Conservation (phyloP, 2,329 filamentous ascomycete species). For the Ceratocystis destructans region DNA sequence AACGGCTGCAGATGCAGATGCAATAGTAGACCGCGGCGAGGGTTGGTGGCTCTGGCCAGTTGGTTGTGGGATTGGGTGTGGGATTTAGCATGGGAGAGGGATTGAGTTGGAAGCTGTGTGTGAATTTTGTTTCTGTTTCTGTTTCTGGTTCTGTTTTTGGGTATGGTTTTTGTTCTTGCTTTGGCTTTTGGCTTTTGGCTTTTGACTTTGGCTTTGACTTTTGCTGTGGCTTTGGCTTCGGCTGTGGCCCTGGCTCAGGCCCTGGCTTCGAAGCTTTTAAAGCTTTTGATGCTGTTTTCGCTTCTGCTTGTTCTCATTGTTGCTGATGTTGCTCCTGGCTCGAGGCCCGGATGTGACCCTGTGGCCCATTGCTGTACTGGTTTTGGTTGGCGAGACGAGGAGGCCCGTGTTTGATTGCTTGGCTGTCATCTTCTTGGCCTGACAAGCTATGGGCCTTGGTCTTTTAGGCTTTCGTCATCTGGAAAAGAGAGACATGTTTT, state of each 20-base stretch:
- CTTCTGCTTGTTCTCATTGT: background rate
- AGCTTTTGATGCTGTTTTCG: background rate
- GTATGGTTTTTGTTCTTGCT: background rate
- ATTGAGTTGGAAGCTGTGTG: conserved; percentile 5
- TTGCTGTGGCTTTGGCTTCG: conserved; percentile 5
- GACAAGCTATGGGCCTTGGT: conserved; percentile 5
- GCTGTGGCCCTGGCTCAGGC: conserved; percentile 5
- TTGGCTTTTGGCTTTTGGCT: conserved; percentile 2
- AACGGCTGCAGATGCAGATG: conserved; percentile 11
- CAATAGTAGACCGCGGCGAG: conserved; percentile 1
- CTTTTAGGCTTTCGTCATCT: conserved; percentile 5
- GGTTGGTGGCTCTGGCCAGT: conserved; percentile 1
- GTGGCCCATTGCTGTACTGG: conserved; percentile 8
- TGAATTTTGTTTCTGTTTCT: conserved; percentile 8
- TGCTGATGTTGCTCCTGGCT: conserved; percentile 11
- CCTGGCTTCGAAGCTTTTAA: conserved; percentile 1
- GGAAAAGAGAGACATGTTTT: conserved; percentile 8
- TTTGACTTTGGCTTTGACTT: conserved; percentile 6
- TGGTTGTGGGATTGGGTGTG: conserved; percentile 3
- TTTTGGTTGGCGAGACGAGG: conserved; percentile 17
- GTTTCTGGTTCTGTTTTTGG: conserved; percentile 7
- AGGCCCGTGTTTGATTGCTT: conserved; percentile 14
- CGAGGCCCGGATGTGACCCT: conserved; percentile 15
- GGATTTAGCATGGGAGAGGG: conserved; percentile 7
- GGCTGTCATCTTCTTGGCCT: conserved; percentile 12